Evolutionary conservation across 108 stramenopile species (phyloP), one percentile per base, ranked within the genome.

Genomic region (Chaetoceros muelleri): DNA sequence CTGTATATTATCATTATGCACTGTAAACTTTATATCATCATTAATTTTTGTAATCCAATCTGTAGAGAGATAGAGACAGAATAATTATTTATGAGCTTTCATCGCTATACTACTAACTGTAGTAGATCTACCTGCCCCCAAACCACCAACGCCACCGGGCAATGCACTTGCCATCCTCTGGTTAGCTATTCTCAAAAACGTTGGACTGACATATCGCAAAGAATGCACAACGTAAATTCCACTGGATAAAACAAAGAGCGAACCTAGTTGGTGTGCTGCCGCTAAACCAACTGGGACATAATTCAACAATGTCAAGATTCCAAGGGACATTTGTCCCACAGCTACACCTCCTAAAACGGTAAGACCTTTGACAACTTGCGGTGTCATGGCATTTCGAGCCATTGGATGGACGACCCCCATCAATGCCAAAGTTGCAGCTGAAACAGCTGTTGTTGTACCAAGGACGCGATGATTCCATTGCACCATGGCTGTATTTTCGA

Each of bases 381-480:
- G 87, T 10, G 85, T 91, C 45, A 84, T 55, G n/a, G 71, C 17
- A 10, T 58, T 48, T 10, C 63, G 69, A 26, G 72, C 31, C 3
- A 65, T 44, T 8, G 75, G 79, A 56, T 60, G 61, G 8, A 76
- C 58, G 23, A 87, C 44, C 20, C 84, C 91, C 30, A 76, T 30
- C 13, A 69, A 79, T 2, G 74, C 85, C 48, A 92, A 64, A 23
- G 78, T 76, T 10, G 76, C 55, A 10, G 86, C 95, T 23, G 75
- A 61, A 0, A 74, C 49, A 7, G 94, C 76, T 5, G 97, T 96
- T 24, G 72, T 50, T 30, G 87, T 78, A 16, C 97, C 99, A 26
- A 99, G 72, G 20, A 93, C 56, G 28, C 99, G 80, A 63, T 99
- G 99, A 62, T 98, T 96, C 63, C 93, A 95, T 66, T 99, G 99